phyloP scores from a whole-genome alignment of 371 early-diverging fungal genomes.

The Catenaria anguillulae region DNA sequence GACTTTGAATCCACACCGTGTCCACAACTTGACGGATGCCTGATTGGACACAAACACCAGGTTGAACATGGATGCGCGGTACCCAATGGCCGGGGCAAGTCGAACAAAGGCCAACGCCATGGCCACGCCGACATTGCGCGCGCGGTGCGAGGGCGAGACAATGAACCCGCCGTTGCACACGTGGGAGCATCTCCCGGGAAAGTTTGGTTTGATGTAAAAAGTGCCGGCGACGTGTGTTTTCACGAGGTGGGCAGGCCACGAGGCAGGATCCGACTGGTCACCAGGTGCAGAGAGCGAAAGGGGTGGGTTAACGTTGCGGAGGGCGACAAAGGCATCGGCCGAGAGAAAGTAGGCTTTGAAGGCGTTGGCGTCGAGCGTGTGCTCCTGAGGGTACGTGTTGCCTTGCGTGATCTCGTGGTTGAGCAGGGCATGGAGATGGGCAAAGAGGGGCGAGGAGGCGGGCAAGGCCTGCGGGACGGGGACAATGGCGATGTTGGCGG shows the following conservation, averaged over 20 bases:
- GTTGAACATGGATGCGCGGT: conserved; percentile 61
- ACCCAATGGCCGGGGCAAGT: conserved; percentile 50
- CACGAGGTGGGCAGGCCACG: conserved; percentile 23
- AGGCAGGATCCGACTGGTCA: conserved; percentile 14
- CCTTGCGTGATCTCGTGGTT: conserved; percentile 49
- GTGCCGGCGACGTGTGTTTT: conserved; percentile 31
- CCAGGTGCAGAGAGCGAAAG: too few relatives aligned
- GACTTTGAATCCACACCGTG: conserved; percentile 43
- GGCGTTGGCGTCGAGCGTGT: conserved; percentile 22
- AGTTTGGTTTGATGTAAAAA: conserved; percentile 66
- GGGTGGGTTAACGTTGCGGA: too few relatives aligned
- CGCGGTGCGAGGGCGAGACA: conserved; percentile 31
- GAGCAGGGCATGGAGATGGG: conserved; percentile 35
- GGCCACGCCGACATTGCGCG: conserved; percentile 43
- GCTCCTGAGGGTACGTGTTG: conserved; percentile 59
- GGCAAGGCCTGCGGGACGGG: not conserved
- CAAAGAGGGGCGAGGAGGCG: conserved; percentile 19
- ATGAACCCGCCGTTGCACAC: conserved; percentile 67
- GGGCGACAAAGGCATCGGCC: conserved; percentile 40
- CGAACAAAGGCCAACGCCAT: conserved; percentile 49
- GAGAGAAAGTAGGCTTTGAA: conserved; percentile 42
- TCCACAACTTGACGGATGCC: conserved; percentile 49
- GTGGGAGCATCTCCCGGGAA: conserved; percentile 45
- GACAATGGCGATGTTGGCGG: conserved; percentile 5
- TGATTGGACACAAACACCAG: conserved; percentile 56